These are phyloP conservation scores for Durotheca rogersii DNA, from an alignment of 495 filamentous ascomycete genomes.

Conservation along the genomic window DNA sequence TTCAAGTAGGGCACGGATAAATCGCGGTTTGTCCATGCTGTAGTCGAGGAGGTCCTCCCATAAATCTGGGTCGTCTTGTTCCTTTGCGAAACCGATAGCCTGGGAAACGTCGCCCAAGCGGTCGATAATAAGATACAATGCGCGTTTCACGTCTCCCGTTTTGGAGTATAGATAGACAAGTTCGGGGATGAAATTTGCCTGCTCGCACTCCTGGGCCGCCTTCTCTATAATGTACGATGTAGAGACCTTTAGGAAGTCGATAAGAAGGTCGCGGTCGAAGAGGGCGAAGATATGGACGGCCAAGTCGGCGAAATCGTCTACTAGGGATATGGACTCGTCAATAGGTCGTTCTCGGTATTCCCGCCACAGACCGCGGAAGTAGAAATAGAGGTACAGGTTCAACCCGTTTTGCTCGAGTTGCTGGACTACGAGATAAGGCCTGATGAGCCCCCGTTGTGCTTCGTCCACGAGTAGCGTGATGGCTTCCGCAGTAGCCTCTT, in stretches of 20 bases:
- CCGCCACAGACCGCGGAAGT: conserved; percentile 81
- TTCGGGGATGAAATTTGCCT: conserved; percentile 75
- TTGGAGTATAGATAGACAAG: conserved; percentile 93
- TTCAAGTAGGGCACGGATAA: conserved; percentile 88
- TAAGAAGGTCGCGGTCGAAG: conserved; percentile 75
- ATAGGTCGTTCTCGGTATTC: conserved; percentile 49
- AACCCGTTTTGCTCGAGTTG: conserved; percentile 63
- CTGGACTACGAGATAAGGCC: conserved; percentile 69
- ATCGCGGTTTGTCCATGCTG: conserved; percentile 92
- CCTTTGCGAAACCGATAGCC: conserved; percentile 91
- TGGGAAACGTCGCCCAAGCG: conserved; percentile 82
- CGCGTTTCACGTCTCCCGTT: conserved; percentile 87
- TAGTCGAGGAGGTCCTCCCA: conserved; percentile 96
- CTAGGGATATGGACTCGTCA: conserved; percentile 68
- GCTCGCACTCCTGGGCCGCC: conserved; percentile 78
- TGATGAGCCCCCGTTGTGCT: conserved; percentile 82
- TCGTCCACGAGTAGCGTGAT: conserved; percentile 87
- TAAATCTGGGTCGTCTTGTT: conserved; percentile 82
- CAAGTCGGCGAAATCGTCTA: conserved; percentile 82
- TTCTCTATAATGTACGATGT: conserved; percentile 80
- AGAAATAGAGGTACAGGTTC: conserved; percentile 84
- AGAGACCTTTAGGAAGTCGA: conserved; percentile 82
- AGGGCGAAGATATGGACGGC: conserved; percentile 81
- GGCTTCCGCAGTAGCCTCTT: conserved; percentile 74
- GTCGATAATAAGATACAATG: conserved; percentile 87